Conservation (phyloP, 2,329 filamentous ascomycete genomes). For the Talaromyces rugulosus region DNA sequence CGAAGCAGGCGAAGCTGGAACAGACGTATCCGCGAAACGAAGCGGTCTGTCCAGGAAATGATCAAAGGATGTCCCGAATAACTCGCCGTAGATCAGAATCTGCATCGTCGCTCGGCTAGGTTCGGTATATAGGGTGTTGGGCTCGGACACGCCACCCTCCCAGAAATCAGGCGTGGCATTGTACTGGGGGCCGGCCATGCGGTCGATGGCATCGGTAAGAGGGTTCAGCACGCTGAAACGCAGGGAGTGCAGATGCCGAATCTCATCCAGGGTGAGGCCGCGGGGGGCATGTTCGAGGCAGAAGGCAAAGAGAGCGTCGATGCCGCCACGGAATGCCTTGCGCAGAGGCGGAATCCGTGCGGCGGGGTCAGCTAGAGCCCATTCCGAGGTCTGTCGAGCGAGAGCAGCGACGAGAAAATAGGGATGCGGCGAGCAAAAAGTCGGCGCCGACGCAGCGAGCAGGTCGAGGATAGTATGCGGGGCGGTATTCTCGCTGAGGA, state of each 20-base stretch:
- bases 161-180: slow-evolving; percentile 22
- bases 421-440: slow-evolving; percentile 35
- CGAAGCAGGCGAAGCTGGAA: background rate
- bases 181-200: slow-evolving; percentile 29
- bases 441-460: slow-evolving; percentile 27
- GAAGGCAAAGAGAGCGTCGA: slow-evolving; percentile 28
- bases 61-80: slow-evolving; percentile 24
- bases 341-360: slow-evolving; percentile 14
- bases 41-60: slow-evolving; percentile 15
- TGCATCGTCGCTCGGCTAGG: slow-evolving; percentile 23
- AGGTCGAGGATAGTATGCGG: slow-evolving; percentile 28
- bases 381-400: slow-evolving; percentile 27
- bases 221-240: slow-evolving; percentile 30
- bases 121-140: slow-evolving; percentile 23
- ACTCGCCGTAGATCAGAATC: slow-evolving; percentile 29
- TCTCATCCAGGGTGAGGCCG: slow-evolving; percentile 28
- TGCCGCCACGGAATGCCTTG: slow-evolving; percentile 21
- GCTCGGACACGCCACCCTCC: slow-evolving; percentile 27
- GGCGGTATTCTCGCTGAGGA: slow-evolving; percentile 20
- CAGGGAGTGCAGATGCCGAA: slow-evolving; percentile 24
- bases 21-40: background rate
- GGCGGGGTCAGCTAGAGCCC: slow-evolving; percentile 24
- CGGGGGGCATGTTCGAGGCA: slow-evolving; percentile 19
- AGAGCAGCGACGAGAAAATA: slow-evolving; percentile 32
- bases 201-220: slow-evolving; percentile 28